phyloP scores from a whole-genome alignment of 2,329 filamentous ascomycete species.

The Aspergillus spinulosporus region DNA sequence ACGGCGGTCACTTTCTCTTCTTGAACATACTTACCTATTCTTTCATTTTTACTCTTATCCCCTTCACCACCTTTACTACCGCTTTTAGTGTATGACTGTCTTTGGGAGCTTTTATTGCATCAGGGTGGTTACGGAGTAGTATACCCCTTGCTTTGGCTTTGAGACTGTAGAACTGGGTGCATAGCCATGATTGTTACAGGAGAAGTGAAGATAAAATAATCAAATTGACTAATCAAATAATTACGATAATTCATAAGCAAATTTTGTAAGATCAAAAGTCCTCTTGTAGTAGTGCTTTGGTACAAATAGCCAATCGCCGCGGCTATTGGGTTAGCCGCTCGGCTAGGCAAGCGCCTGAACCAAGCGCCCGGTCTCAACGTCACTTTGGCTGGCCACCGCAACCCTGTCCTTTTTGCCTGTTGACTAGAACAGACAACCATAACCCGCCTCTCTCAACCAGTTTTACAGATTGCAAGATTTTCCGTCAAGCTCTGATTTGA shows the following conservation, averaged over 20 bases:
- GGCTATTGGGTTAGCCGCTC: constrained; percentile 20
- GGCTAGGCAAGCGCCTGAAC: constrained; percentile 17
- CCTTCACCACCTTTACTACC: constrained; percentile 15
- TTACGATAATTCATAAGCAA: not conserved
- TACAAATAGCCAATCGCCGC: not conserved
- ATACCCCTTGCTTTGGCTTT: constrained; percentile 34
- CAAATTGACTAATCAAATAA: constrained; percentile 1
- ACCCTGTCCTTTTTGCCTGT: constrained; percentile 31
- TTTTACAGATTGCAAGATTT: constrained; percentile 6
- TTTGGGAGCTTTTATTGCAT: constrained; percentile 29
- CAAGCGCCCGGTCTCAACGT: constrained; percentile 28
- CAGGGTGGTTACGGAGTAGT: constrained; percentile 30
- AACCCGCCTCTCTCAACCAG: constrained; percentile 20
- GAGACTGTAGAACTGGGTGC: constrained; percentile 16
- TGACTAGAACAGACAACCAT: constrained; percentile 14
- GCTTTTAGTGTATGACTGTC: constrained; percentile 18
- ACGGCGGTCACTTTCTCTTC: constrained; percentile 24
- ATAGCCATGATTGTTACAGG: constrained; percentile 12
- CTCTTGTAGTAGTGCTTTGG: too few relatives aligned
- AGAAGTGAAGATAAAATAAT: constrained; percentile 11
- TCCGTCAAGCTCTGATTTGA: constrained; percentile 15
- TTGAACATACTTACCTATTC: constrained; percentile 19
- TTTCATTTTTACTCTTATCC: constrained; percentile 14
- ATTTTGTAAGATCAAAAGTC: not conserved
- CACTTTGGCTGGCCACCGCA: constrained; percentile 24